Base-by-base conservation (phyloP, 306 rosid genomes). In the Sindora glabra region DNA sequence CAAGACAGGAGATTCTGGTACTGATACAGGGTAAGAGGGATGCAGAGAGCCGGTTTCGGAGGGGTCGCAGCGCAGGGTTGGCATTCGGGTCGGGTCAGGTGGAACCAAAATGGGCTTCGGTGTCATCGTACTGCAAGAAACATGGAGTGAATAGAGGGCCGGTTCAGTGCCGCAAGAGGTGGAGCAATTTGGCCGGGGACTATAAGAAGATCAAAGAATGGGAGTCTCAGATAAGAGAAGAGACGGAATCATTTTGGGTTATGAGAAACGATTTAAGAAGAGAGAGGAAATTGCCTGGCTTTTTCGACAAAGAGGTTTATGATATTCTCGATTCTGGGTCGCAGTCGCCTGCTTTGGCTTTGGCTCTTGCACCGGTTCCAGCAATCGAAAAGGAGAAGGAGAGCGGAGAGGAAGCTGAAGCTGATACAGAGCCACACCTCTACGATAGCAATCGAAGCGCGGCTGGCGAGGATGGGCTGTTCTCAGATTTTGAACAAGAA, bases 111-210 rank as follows among this genome's bases (percentile, higher is more conserved):
- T 94, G 99, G 99, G 89, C 86, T 1, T 76, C 94, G n/a, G 97
- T 94, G 0, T 89, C 97, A 0, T 64, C 90, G 8, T 89, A 94
- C 72, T 94, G 99, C 44, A 84, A 66, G 74, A 75, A 74, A 47
- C 97, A 94, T 37, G 99, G 95, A 12, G 97, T 94, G 59, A 94
- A 86, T 86, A 78, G 99, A 12, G 99, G 87, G 5, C 94, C 97
- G 53, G 94, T 94, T 10, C 99, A 94, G 95, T 89, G 99, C 75
- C 82, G 97, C 56, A 94, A 94, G 75, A 56, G 99, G 78, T 94
- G 99, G 99, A 94, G 99, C 70, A 94, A 94, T 65, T 78, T 94
- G 74, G 95, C 97, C 30, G 97, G 99, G 7, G 99, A 94, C 52
- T 94, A 66, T 37, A 94, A 89, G 81, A 94, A 94, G 87, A 94